Conservation (phyloP, 768 basidiomycete genomes). For the Suillus subaureus region DNA sequence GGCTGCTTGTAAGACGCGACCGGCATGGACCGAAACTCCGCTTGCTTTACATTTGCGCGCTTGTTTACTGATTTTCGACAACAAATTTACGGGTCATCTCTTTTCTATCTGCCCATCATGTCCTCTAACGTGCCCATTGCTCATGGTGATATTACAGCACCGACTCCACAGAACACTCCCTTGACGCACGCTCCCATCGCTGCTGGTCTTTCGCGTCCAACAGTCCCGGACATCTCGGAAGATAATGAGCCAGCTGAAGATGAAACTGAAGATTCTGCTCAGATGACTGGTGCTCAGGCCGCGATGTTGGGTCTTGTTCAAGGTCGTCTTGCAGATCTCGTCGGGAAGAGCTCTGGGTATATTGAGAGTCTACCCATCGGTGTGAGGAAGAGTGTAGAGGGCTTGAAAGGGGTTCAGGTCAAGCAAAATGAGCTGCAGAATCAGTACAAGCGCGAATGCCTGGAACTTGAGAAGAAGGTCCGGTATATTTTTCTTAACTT, state of each 20-base stretch:
- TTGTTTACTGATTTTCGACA: constrained; percentile 26
- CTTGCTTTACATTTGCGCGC: constrained; percentile 24
- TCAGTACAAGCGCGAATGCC: constrained; percentile 90
- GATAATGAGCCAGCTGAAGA: constrained; percentile 74
- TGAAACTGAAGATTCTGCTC: constrained; percentile 43
- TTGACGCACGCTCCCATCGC: constrained; percentile 81
- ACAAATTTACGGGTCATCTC: constrained; percentile 23
- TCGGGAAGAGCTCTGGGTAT: constrained; percentile 94
- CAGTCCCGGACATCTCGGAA: constrained; percentile 86
- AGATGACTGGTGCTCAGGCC: constrained; percentile 50
- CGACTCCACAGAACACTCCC: constrained; percentile 94
- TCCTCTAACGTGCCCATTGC: constrained; percentile 70
- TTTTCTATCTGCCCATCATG: constrained; percentile 47
- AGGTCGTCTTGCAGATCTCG: constrained; percentile 77
- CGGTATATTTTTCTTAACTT: constrained; percentile 24
- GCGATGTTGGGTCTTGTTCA: constrained; percentile 88
- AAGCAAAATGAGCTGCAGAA: constrained; percentile 91
- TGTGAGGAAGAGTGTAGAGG: constrained; percentile 85
- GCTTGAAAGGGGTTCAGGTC: constrained; percentile 90
- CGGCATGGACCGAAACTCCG: constrained; percentile 42
- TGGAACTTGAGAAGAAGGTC: constrained; percentile 96
- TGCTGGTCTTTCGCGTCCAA: constrained; percentile 79
- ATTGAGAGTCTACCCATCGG: constrained; percentile 84
- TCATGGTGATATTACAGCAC: constrained; percentile 69
- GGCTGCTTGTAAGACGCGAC: constrained; percentile 4